Base-by-base conservation (phyloP, 2,329 filamentous ascomycete species). In the Aspergillus sojae region DNA sequence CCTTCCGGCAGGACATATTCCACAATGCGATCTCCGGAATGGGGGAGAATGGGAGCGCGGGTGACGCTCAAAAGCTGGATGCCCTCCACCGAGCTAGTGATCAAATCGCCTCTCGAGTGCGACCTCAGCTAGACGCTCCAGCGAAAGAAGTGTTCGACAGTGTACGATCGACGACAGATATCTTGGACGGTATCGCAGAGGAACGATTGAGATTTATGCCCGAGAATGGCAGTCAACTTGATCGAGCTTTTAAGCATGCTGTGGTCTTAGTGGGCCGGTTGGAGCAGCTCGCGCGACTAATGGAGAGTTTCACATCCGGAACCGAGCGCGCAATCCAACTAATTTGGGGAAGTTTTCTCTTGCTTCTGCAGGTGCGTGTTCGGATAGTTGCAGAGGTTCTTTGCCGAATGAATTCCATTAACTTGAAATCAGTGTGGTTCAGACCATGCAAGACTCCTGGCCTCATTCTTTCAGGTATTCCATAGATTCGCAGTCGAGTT, bases 71-170 rank as follows among this genome's bases (percentile, higher is more conserved):
- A 54, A 54, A 54, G 30, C 30, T 7, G 10, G 32, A 32, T 5
- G 14, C 30, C 30, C 52, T 54, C 10, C 12, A 28, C 9, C 10
- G 53, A 53, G 56, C 43, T 53, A 55, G 87, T 85, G 72, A 23
- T 53, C 32, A 34, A 5, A 52, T 52, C 34, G 10, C 26, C 30
- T 54, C 52, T 4, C 52, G 52, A 14, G 10, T 54, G 14, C 52
- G 28, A 23, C 52, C 52, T 32, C 52, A 54, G 30, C 52, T 54
- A 3, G 52, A 54, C 12, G 52, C 10, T 16, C 12, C 19, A 5
- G 28, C 30, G 21, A 85, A 1, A 89, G 45, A 59, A 34, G 23
- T 48, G 11, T 41, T 59, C 28, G 45, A 59, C 10, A 59, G 30
- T 36, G 32, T 54, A 9, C 52, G 28, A 7, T 36, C 57, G 41